These are phyloP conservation scores for Entomophthora muscae DNA, from an alignment of 371 early-diverging fungal species.

Conservation along the genomic window DNA sequence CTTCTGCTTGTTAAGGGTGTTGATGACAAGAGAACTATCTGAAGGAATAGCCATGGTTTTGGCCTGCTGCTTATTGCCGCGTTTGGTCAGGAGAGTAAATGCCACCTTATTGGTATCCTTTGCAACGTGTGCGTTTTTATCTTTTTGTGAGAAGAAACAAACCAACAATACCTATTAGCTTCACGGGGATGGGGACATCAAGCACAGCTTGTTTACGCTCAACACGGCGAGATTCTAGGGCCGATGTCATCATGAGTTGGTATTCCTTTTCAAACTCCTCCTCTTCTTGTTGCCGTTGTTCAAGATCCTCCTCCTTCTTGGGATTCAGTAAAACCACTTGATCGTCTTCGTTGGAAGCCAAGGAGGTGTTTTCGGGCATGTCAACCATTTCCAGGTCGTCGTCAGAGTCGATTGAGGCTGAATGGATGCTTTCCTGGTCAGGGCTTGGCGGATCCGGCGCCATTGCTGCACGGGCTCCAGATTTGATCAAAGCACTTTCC, in stretches of 20 bases:
- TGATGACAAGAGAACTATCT: slow-evolving; percentile 64
- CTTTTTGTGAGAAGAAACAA: not conserved
- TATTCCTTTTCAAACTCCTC: slow-evolving; percentile 61
- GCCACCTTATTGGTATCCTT: slow-evolving; percentile 33
- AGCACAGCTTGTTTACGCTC: slow-evolving; percentile 52
- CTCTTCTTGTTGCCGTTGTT: slow-evolving; percentile 26
- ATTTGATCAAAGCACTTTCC: slow-evolving; percentile 21
- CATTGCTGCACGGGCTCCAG: not conserved
- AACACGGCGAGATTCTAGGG: slow-evolving; percentile 56
- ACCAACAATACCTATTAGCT: slow-evolving; percentile 21
- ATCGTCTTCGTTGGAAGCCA: slow-evolving; percentile 15
- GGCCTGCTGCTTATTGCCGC: slow-evolving; percentile 74
- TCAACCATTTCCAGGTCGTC: not conserved
- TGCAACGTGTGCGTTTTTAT: not conserved
- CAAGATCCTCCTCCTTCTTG: slow-evolving; percentile 21
- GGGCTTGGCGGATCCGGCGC: not conserved
- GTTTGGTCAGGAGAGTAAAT: slow-evolving; percentile 77
- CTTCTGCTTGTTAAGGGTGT: slow-evolving; percentile 64
- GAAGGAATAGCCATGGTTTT: slow-evolving; percentile 70
- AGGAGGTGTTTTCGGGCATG: not conserved
- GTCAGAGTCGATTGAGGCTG: too few relatives aligned
- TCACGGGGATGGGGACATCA: slow-evolving; percentile 69
- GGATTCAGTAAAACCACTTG: slow-evolving; percentile 11
- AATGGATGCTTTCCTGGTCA: not conserved
- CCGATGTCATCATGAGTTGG: slow-evolving; percentile 63